These are phyloP conservation scores for Fusarium pseudoanthophilum DNA, from an alignment of 2,329 filamentous ascomycete genomes.

Conservation along the genomic window DNA sequence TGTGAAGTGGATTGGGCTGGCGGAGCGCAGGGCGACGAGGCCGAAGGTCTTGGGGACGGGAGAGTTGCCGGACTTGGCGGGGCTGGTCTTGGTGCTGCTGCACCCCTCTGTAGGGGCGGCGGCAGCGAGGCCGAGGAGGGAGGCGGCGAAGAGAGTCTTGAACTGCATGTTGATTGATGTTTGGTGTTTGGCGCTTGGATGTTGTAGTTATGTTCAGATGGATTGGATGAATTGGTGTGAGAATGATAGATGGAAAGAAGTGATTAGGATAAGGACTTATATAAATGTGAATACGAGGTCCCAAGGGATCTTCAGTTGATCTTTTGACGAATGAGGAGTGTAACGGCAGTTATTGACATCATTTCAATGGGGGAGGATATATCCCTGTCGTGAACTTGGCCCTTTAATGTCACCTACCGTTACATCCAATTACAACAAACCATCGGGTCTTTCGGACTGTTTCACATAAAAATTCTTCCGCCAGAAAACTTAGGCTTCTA, in stretches of 20 bases:
- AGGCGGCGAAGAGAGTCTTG: slow-evolving; percentile 39
- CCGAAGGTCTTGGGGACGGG: slow-evolving; percentile 50
- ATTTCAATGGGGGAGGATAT: slow-evolving; percentile 1
- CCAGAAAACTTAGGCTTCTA: background rate
- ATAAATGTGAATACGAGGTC: slow-evolving; percentile 19
- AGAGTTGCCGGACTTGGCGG: slow-evolving; percentile 18
- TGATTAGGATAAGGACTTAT: slow-evolving; percentile 3
- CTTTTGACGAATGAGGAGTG: slow-evolving; percentile 17
- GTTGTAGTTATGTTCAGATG: background rate
- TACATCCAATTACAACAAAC: background rate
- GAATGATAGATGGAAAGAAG: background rate
- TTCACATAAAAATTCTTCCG: slow-evolving; percentile 13
- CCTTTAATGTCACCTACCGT: background rate
- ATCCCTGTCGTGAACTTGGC: background rate
- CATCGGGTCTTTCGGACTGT: background rate
- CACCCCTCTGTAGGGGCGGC: slow-evolving; percentile 14
- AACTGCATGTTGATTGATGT: slow-evolving; percentile 37
- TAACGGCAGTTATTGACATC: slow-evolving; percentile 35
- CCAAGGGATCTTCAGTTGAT: slow-evolving; percentile 29
- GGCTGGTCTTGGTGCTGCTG: slow-evolving; percentile 3
- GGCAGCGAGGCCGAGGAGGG: slow-evolving; percentile 19
- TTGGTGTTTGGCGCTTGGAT: background rate
- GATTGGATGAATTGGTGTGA: background rate
- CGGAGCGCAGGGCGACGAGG: slow-evolving; percentile 61
- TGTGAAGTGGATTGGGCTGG: slow-evolving; percentile 59